Conservation (phyloP, 2,329 filamentous ascomycete species). For the Eutypa lata region DNA sequence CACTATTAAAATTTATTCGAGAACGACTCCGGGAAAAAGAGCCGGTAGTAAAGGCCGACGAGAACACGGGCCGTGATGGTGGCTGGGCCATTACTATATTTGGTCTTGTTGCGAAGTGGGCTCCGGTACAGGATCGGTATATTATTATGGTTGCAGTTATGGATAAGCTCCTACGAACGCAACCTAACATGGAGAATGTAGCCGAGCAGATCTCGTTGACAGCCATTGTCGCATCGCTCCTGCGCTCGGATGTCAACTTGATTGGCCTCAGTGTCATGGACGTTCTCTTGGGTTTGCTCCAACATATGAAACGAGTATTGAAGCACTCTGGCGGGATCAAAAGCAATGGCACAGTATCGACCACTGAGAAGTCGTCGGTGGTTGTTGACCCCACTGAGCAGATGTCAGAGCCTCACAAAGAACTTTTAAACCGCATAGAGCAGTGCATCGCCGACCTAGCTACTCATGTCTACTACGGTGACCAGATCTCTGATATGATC, state of each 20-base stretch:
- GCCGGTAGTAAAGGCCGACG: conserved; percentile 48
- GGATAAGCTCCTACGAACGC: conserved; percentile 68
- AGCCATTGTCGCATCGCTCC: conserved; percentile 74
- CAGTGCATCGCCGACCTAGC: conserved; percentile 86
- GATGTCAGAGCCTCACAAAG: conserved; percentile 51
- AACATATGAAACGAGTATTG: conserved; percentile 76
- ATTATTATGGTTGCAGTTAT: conserved; percentile 80
- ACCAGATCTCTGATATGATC: conserved; percentile 95
- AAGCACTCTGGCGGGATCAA: conserved; percentile 51
- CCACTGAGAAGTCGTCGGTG: conserved; percentile 29
- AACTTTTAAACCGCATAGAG: conserved; percentile 69
- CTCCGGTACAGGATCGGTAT: conserved; percentile 91
- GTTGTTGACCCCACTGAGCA: conserved; percentile 33
- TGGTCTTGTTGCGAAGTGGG: conserved; percentile 77
- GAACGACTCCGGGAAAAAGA: conserved; percentile 53
- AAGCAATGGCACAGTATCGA: conserved; percentile 14
- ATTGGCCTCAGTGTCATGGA: conserved; percentile 97
- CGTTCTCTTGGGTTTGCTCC: conserved; percentile 78
- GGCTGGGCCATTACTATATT: conserved; percentile 84
- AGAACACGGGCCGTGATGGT: conserved; percentile 42
- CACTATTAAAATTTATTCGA: conserved; percentile 72
- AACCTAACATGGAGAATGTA: conserved; percentile 67
- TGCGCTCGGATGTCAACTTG: conserved; percentile 86
- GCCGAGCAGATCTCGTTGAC: conserved; percentile 72
- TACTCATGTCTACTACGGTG: conserved; percentile 94